Evolutionary conservation across 129 eudicot species (phyloP), one percentile per base, ranked within the genome.

Genomic region (Kitagawia praeruptora): DNA sequence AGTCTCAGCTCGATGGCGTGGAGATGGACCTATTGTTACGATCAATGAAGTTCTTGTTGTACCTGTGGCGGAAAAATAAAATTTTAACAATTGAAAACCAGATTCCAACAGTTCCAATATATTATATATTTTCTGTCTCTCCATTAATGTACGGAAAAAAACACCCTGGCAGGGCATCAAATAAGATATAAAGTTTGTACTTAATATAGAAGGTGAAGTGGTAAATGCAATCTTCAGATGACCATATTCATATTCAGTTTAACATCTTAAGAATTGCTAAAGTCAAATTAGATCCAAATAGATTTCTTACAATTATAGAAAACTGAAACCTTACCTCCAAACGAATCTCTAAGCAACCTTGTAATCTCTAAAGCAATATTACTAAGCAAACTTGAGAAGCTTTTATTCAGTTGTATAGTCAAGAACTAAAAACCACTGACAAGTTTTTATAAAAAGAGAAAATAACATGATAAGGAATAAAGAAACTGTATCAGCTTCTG

Each of bases 1-100:
- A 19, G 99, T 95, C 85, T 95, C 99, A 66, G 96, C 94, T 75
- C 99, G 97, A 90, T 95, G 99, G 75, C 99, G 91, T 74, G 99
- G 99, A 48, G 99, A 95, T 77, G 99, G 99, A 53, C 99, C 97
- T 66, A 95, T 88, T 48, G 99, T 92, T 79, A 95, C 91, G 83
- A 95, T 85, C 72, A 95, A 81, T 37, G 99, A 95, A 38, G 99
- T 95, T 87, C 99, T 92, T 77, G 99, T 94, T 82, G 96, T 88
- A 72, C 99, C 99, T 95, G 88, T 81, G 82, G 58, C 44, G 75
- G 56, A 11, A 81, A 77, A 1, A 72, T 51, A 66, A 37, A 72
- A 54, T 53, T 58, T 45, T 63, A 69, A 76, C 19, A 74, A 1
- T 74, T n/a, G 34, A 42, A 42, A 11, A 42, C 14, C 13, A 42